These are phyloP conservation scores for Russula dissimulans DNA, from an alignment of 768 basidiomycete genomes.

Conservation along the genomic window DNA sequence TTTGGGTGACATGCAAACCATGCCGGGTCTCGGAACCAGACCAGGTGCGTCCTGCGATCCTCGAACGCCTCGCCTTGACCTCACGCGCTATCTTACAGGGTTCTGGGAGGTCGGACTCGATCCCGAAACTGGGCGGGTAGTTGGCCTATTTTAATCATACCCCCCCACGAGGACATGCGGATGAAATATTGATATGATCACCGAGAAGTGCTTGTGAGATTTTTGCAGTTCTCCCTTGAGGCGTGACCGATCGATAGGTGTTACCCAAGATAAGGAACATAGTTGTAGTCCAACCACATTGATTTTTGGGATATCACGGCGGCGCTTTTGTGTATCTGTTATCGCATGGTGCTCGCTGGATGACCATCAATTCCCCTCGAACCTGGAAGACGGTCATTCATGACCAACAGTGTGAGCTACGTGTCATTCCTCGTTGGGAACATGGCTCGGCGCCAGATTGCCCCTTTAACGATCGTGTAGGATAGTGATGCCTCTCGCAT, in stretches of 20 bases:
- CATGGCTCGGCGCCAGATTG: too few relatives aligned
- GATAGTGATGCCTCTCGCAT: too few relatives aligned
- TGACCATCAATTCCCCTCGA: too few relatives aligned
- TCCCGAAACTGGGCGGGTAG: conserved; percentile 66
- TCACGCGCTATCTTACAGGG: conserved; percentile 32
- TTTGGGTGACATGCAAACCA: conserved; percentile 95
- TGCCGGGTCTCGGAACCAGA: conserved; percentile 92
- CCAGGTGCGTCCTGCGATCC: conserved; percentile 44
- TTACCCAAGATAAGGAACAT: background rate
- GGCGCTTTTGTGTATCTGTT: background rate
- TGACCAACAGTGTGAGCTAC: too few relatives aligned
- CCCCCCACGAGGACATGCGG: background rate
- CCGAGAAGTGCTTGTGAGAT: conserved; percentile 4
- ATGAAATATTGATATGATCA: conserved; percentile 24
- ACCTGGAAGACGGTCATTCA: too few relatives aligned
- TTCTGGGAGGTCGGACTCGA: conserved; percentile 90
- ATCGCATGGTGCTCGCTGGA: too few relatives aligned
- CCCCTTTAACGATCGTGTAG: too few relatives aligned
- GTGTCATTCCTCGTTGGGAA: too few relatives aligned
- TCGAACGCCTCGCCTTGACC: conserved; percentile 1
- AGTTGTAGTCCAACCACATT: background rate
- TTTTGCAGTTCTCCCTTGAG: background rate
- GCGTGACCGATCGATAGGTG: background rate
- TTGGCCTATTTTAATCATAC: conserved; percentile 68
- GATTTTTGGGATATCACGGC: conserved; percentile 14